Percentiles rank a stretch among this genome's conserved stretches.
Evolutionary conservation across 2,329 filamentous ascomycete genomes (phyloP).

Genomic region (Aspergillus versicolor): DNA sequence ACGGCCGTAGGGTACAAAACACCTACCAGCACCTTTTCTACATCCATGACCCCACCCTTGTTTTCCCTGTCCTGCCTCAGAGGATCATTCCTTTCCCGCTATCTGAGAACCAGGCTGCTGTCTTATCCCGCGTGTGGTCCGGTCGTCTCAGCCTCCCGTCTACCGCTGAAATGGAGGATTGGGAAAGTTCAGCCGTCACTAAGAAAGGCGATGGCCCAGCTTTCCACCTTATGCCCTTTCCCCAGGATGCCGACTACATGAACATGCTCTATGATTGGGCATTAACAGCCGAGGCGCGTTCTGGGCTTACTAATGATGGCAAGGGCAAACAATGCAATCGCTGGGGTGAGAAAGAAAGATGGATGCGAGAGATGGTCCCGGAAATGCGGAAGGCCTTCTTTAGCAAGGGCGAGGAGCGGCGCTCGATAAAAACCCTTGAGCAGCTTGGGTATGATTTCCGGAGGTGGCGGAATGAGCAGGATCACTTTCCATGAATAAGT

Average conservation of each 20-base stretch:
- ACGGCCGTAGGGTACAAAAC: slow-evolving; percentile 68
- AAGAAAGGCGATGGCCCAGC: slow-evolving; percentile 48
- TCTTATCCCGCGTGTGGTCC: slow-evolving; percentile 75
- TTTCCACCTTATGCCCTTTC: slow-evolving; percentile 58
- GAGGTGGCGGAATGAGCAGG: slow-evolving; percentile 28
- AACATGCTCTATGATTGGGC: slow-evolving; percentile 48
- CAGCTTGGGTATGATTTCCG: slow-evolving; percentile 71
- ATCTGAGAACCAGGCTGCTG: slow-evolving; percentile 74
- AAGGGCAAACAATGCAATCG: slow-evolving; percentile 66
- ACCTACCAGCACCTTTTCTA: slow-evolving; percentile 80
- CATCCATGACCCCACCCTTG: slow-evolving; percentile 72
- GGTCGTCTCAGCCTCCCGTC: slow-evolving; percentile 66
- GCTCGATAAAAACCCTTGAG: slow-evolving; percentile 61
- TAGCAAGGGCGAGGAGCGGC: slow-evolving; percentile 57
- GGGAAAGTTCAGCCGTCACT: slow-evolving; percentile 55
- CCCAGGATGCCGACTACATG: slow-evolving; percentile 46
- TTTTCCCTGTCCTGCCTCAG: slow-evolving; percentile 72
- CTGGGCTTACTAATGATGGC: slow-evolving; percentile 43
- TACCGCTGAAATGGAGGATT: slow-evolving; percentile 62
- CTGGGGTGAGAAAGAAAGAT: slow-evolving; percentile 71
- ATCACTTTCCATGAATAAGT: slow-evolving; percentile 4
- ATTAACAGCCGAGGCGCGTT: slow-evolving; percentile 30
- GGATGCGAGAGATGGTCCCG: slow-evolving; percentile 67
- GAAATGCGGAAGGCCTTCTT: slow-evolving; percentile 73
- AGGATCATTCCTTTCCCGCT: slow-evolving; percentile 87